Evolutionary conservation across 768 basidiomycete species (phyloP).

Genomic region (Psilocybe cyanescens): DNA sequence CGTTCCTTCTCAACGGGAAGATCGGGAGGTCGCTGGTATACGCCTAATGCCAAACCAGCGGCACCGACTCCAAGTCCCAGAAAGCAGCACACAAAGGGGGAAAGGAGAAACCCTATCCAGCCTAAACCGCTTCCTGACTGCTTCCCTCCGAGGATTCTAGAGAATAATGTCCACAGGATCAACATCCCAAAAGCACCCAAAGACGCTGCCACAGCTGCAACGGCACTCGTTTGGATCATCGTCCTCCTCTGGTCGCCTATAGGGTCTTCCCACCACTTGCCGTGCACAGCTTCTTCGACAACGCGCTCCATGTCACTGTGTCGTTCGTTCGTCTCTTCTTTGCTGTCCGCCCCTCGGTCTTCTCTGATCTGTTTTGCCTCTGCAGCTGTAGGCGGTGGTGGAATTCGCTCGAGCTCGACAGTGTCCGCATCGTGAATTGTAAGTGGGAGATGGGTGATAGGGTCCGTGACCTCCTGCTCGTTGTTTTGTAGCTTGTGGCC

Average conservation of each 20-base stretch:
- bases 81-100: slow-evolving; percentile 26
- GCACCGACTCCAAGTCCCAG: slow-evolving; percentile 31
- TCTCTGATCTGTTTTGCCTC: slow-evolving; percentile 21
- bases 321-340: slow-evolving; percentile 22
- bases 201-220: slow-evolving; percentile 34
- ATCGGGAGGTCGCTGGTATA: slow-evolving; percentile 14
- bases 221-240: slow-evolving; percentile 32
- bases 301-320: slow-evolving; percentile 32
- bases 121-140: slow-evolving; percentile 12
- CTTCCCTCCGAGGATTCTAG: slow-evolving; percentile 18
- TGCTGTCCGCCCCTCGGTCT: slow-evolving; percentile 17
- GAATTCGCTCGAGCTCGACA: slow-evolving; percentile 39
- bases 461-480: slow-evolving; percentile 37
- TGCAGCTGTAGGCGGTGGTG: slow-evolving; percentile 25
- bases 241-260: slow-evolving; percentile 32
- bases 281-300: slow-evolving; percentile 30
- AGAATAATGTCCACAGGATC: slow-evolving; percentile 26
- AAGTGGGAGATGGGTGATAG: slow-evolving; percentile 41
- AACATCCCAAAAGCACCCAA: slow-evolving; percentile 27
- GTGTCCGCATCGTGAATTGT: slow-evolving; percentile 37
- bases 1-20: neutral
- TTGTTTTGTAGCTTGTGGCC: slow-evolving; percentile 5
- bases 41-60: slow-evolving; percentile 26
- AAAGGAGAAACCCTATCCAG: slow-evolving; percentile 24
- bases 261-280: slow-evolving; percentile 38